Base-by-base conservation (phyloP, 192 early-diverging fungal species). In the Spizellomyces sp. region DNA sequence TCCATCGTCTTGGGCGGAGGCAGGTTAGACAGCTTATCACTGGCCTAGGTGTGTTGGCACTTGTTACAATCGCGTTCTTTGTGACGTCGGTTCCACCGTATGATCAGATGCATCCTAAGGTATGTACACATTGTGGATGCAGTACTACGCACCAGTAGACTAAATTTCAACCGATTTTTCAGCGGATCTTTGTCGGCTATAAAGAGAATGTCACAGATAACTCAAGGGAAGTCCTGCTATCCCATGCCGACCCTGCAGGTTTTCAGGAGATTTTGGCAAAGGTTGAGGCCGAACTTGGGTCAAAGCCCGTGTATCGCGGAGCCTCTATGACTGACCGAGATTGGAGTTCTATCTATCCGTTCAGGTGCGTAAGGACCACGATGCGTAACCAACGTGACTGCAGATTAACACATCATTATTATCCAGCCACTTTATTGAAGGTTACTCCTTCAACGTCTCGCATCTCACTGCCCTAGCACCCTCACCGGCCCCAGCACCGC, bases 271-370 rank as follows among this genome's bases (percentile, higher is more conserved):
- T 90, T 52, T 61, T 90, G 8, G 61, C 58, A 2, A 46, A 71
- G 0, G 58, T 90, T 12, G 74, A 84, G 58, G 62, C 75, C 0
- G 72, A 76, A 21, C 77, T 86, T 10, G 78, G 76, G 8, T 68
- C 66, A n/a, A 42, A 62, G 47, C 74, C 80, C 5, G 75, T 69
- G 9, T 55, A 61, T 14, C 78, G 78, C 41, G 44, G 44, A 15
- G 72, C 64, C 27, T 15, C 47, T 8, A 63, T 73, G 8, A 82
- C 81, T 42, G 79, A 77, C 7, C 74, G 76, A 9, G 83, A 87
- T 36, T 90, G 86, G 86, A 80, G 85, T 15, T 75, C 80, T 0
- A 65, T 92, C 6, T 90, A 85, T 70, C 91, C 91, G 12, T 90
- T 90, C 77, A 36, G 27, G 27, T 36, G 27, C 27, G 27, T 36